Percentiles rank a stretch among this genome's conserved stretches.
Conservation (phyloP, 2,329 filamentous ascomycete genomes). For the Trichoderma guizhouense region DNA sequence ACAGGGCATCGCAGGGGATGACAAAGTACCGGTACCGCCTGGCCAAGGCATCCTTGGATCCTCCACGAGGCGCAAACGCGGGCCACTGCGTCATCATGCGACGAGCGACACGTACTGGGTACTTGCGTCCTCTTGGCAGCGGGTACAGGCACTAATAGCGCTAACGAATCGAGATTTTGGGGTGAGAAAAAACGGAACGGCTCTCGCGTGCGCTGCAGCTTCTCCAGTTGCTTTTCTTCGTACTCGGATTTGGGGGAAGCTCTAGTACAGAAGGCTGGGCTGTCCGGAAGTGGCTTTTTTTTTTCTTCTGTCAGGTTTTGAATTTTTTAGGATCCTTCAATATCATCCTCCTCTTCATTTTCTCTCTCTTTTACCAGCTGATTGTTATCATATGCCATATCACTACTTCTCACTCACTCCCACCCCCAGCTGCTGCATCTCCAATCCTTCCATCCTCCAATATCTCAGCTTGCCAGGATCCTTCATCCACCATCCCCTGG, state of each 20-base stretch:
- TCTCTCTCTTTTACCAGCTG: neutral
- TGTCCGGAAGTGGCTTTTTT: neutral
- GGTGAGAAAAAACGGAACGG: neutral
- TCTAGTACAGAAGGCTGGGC: too few relatives aligned
- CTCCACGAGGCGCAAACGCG: neutral
- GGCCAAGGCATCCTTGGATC: neutral
- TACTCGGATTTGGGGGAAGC: neutral
- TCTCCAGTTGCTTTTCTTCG: neutral
- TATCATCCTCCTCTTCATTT: neutral
- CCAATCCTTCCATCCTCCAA: neutral
- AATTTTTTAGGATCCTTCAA: neutral
- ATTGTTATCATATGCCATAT: neutral
- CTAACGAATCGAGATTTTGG: slow-evolving; percentile 10
- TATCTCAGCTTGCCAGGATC: neutral
- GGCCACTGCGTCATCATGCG: slow-evolving; percentile 9
- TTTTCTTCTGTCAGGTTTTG: neutral
- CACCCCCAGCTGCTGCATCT: neutral
- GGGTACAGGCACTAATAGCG: neutral
- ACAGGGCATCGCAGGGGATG: neutral
- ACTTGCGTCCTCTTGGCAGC: neutral
- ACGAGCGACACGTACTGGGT: neutral
- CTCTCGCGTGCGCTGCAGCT: too few relatives aligned
- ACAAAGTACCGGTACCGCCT: neutral
- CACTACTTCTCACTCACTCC: too few relatives aligned
- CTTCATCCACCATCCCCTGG: neutral